Evolutionary conservation across 2,329 filamentous ascomycete genomes (phyloP), one percentile per base, ranked within the genome.

Genomic region (Colletotrichum sp.): DNA sequence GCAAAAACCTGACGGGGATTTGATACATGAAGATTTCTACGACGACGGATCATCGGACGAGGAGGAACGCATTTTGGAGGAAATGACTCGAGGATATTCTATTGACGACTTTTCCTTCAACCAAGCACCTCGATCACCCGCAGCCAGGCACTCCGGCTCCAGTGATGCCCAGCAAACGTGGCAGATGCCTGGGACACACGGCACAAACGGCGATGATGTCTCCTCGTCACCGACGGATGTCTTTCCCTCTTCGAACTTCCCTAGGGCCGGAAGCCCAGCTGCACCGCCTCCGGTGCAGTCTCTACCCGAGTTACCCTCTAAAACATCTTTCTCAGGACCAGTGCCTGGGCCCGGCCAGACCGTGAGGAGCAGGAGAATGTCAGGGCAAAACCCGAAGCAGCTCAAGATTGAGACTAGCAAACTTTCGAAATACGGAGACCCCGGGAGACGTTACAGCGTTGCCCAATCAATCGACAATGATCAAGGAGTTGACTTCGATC

Each of bases 81-180:
- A 98, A 83, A 95, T 99, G 90, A 96, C 95, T 0, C 92, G 91
- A 78, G 95, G 94, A 69, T 96, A 96, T 83, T 91, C 93, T 71
- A 92, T 97, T 81, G 95, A 96, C 72, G 94, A 96, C 72, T 98
- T 98, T 60, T 60, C 69, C 8, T 69, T 72, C 44, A 65, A 65
- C 16, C 55, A 71, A 21, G 65, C 55, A 49, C 32, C 69, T 66
- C 26, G 67, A n/a, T 59, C 63, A 34, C 18, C 49, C n/a, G 84
- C 95, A 26, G 94, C 95, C 39, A 91, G 95, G 75, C 94, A 96
- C 81, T 97, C 95, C 5, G 94, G 95, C 82, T 96, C 95, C 2
- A 98, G 94, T 86, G 92, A 92, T 79, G 96, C 95, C n/a, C 91
- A 91, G 71, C 92, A 92, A 77, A 95, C 95, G 15, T 96, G 94